Evolutionary conservation across 257 asterid species (phyloP), one percentile per base, ranked within the genome.

Genomic region (Solanum verrucosum): DNA sequence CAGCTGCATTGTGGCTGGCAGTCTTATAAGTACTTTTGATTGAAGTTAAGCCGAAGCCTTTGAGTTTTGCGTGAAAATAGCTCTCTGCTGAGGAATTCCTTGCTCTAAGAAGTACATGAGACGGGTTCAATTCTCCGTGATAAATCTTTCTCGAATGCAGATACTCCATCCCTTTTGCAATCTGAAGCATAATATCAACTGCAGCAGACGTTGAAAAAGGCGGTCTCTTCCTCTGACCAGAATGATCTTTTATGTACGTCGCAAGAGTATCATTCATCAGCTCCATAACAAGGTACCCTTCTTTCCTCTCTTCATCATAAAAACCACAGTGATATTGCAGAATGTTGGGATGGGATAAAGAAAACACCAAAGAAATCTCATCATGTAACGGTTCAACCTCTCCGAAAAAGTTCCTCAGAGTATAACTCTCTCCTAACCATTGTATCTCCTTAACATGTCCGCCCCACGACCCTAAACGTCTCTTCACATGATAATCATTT

Each of bases 91-190:
- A 90, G 31, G 90, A 88, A 14, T 52, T 81, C 73, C 92, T 93
- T 2, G 94, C 49, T 79, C 86, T 95, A 65, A 96, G 94, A 65
- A 96, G 97, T 74, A 96, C 88, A 13, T 90, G 93, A 9, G 98
- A 94, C 0, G 99, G 98, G 84, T 94, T 94, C 87, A 96, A 49
- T 60, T 94, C 96, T 0, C 99, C 99, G 35, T 93, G 98, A 89
- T 84, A 93, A 73, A 96, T 89, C 70, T 90, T 93, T 71, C 88
- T 94, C 2, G 98, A 93, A 91, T 95, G 99, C 21, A 96, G 52
- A 90, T 95, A 96, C 77, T 96, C 99, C 98, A 96, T 92, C 10
- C 98, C 99, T 88, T 97, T 88, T 3, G 99, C 98, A 31, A 96
- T 93, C 90, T 95, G 99, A 88, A 96, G 91, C 98, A 96, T 94